Conservation (phyloP, 768 basidiomycete species). For the Sporobolomyces phaffii region DNA sequence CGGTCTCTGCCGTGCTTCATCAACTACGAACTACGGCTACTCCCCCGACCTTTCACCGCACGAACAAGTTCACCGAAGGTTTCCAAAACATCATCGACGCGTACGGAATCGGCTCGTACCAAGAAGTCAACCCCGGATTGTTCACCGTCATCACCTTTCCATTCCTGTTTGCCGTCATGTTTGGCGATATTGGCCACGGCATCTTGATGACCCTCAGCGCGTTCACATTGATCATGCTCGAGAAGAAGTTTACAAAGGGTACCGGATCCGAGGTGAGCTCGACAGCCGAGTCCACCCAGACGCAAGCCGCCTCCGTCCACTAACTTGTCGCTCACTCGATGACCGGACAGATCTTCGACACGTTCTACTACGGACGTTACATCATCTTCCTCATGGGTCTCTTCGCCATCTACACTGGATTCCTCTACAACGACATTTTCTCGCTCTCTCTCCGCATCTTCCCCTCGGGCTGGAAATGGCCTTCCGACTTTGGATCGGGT, state of each 20-base stretch:
- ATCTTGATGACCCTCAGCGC: conserved; percentile 71
- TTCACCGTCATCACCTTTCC: conserved; percentile 65
- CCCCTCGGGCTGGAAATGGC: conserved; percentile 83
- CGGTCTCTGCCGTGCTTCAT: conserved; percentile 82
- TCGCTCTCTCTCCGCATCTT: conserved; percentile 79
- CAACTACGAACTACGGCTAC: conserved; percentile 78
- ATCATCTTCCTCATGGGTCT: conserved; percentile 96
- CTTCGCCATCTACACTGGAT: conserved; percentile 64
- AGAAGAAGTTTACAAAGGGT: conserved; percentile 66
- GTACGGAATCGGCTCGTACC: conserved; percentile 88
- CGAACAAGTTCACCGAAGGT: conserved; percentile 91
- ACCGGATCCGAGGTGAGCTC: conserved; percentile 39
- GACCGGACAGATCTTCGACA: conserved; percentile 61
- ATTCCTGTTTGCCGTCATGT: conserved; percentile 99
- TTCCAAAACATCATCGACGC: conserved; percentile 98
- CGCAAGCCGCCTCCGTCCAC: no score
- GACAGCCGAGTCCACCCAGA: neutral
- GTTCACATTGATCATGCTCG: conserved; percentile 75
- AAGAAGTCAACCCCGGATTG: conserved; percentile 93
- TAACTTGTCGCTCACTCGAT: neutral
- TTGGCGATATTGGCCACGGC: conserved; percentile 97
- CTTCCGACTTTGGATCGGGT: conserved; percentile 51
- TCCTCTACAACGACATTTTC: conserved; percentile 99
- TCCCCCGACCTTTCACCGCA: conserved; percentile 89
- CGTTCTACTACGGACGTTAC: conserved; percentile 95